Base-by-base conservation (phyloP, 202 grass and related monocot genomes). In the Elaeis oleifera region DNA sequence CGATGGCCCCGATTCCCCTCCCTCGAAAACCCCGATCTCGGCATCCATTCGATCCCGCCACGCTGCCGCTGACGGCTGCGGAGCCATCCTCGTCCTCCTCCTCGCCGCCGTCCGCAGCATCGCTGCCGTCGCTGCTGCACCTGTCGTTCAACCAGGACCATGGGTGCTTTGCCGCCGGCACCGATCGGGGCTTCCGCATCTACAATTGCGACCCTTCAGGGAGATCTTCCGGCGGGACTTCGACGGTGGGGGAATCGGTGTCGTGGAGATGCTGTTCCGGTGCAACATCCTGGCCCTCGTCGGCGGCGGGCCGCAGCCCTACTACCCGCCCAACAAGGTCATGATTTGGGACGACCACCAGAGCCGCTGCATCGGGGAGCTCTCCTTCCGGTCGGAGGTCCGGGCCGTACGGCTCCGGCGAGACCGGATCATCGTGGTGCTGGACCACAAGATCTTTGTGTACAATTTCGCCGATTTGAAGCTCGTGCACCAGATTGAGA, bases 331-430 rank as follows among this genome's bases (percentile, higher is more conserved):
- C 11, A 92, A 86, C 63, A 92, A 89, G 83, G 88, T 99, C 20
- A 92, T 97, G 94, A 97, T 97, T 65, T 97, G 88, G 94, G 94
- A 97, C 25, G 94, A 97, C 69, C 94, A 92, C 79, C 88, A 92
- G 77, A 86, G 80, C 85, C 94, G 88, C 4, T 92, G 88, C 88
- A 99, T 99, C 23, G 88, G 94, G 53, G 94, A 94, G 79, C 83
- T 94, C 73, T 82, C 86, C 53, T 99, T 99, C 88, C 89, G 85
- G 22, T 89, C 94, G 29, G 84, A 87, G 5, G 94, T 99, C 2
- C 85, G 85, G 3, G 85, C 77, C 0, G 94, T 99, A 24, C 85
- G 94, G 2, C 85, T 99, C 49, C 85, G 94, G 3, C 85, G 88
- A 18, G 94, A 99, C 80, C 85, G 88, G 23, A 85, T 99, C 67